Evolutionary conservation across 169 alveolate species (phyloP).

Genomic region (Cyclospora cayetanensis): DNA sequence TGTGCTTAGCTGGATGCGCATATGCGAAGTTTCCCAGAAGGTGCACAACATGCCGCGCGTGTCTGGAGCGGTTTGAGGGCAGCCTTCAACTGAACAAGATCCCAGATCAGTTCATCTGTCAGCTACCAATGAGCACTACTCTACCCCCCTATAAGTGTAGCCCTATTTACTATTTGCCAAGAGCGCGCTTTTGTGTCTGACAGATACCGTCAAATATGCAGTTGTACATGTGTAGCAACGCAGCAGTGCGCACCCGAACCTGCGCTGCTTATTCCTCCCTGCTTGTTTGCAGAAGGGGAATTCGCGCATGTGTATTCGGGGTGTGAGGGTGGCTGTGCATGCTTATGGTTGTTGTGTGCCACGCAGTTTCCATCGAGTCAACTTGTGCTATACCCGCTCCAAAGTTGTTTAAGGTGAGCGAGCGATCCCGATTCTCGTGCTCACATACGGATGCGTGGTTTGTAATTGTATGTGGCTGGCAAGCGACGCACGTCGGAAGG

Average conservation of each 20-base stretch:
- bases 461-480: no score
- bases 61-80: constrained; percentile 93
- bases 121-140: neutral
- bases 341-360: neutral
- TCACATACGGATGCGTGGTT: no score
- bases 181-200: no score
- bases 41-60: constrained; percentile 98
- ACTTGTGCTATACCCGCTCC: constrained; percentile 84
- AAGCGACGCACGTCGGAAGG: no score
- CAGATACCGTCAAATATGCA: neutral
- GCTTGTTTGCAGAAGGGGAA: neutral
- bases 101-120: constrained; percentile 87
- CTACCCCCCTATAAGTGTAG: neutral
- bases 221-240: neutral
- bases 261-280: neutral
- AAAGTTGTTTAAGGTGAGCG: constrained; percentile 74
- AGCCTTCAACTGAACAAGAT: constrained; percentile 82
- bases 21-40: constrained; percentile 90
- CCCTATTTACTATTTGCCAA: neutral
- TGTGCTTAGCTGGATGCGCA: constrained; percentile 80
- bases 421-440: neutral
- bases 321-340: neutral
- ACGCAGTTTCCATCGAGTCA: constrained; percentile 81
- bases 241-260: neutral
- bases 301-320: neutral